A percentile compares a stretch with the other conserved stretches of the same genome.
phyloP scores from a whole-genome alignment of 2,329 filamentous ascomycete species.

The Ophiostoma populinum region DNA sequence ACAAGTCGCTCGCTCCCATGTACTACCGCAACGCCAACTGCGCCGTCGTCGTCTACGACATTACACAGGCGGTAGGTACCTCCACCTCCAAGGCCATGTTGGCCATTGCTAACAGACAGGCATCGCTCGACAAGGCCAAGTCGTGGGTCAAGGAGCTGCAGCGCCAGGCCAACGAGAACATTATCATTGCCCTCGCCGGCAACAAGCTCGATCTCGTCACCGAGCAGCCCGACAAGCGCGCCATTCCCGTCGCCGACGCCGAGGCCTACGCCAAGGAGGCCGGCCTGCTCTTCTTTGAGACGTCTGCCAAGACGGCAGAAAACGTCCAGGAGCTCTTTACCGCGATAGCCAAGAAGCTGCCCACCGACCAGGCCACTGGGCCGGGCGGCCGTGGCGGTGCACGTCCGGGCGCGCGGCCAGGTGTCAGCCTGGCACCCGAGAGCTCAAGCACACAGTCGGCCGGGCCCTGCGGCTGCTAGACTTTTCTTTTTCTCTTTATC shows the following conservation, averaged over 20 bases:
- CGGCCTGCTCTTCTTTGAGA: constrained; percentile 93
- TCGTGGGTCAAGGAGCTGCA: constrained; percentile 98
- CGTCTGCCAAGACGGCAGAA: constrained; percentile 90
- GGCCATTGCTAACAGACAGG: constrained; percentile 32
- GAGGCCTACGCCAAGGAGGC: constrained; percentile 91
- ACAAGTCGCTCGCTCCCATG: constrained; percentile 98
- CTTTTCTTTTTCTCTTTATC: not conserved
- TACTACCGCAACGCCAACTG: constrained; percentile 99
- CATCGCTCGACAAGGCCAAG: constrained; percentile 96
- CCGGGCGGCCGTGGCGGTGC: constrained; percentile 32
- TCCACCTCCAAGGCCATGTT: no score
- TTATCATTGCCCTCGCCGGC: constrained; percentile 92
- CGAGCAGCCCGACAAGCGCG: constrained; percentile 89
- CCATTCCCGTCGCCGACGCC: constrained; percentile 73
- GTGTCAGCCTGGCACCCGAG: constrained; percentile 39
- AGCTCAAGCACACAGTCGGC: constrained; percentile 38
- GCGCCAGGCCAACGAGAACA: constrained; percentile 97
- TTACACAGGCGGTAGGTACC: constrained; percentile 80
- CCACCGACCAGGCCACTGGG: constrained; percentile 88
- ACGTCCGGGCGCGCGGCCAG: constrained; percentile 43
- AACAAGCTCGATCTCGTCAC: constrained; percentile 96
- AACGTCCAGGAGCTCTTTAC: constrained; percentile 95
- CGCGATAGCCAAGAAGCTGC: constrained; percentile 92
- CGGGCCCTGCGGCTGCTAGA: constrained; percentile 34
- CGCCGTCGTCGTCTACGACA: constrained; percentile 97